phyloP scores from a whole-genome alignment of 2,329 filamentous ascomycete genomes.

The Rosellinia necatrix region DNA sequence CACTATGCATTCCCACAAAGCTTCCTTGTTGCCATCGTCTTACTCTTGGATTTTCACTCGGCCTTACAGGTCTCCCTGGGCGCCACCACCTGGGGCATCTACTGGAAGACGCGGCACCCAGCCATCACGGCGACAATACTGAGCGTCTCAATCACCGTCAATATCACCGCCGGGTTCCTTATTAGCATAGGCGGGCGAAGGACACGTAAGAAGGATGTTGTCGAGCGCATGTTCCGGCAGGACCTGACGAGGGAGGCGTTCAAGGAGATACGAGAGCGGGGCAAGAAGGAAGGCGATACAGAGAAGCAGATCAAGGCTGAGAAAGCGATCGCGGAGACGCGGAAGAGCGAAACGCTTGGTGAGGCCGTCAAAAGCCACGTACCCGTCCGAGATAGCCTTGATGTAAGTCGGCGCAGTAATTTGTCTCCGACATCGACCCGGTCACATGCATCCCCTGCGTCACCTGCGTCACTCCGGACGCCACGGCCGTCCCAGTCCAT shows the following conservation, averaged over 20 bases:
- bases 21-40: conserved; percentile 76
- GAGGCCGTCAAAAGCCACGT: conserved; percentile 29
- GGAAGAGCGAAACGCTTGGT: conserved; percentile 35
- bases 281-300: conserved; percentile 46
- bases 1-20: conserved; percentile 79
- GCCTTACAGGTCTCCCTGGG: conserved; percentile 80
- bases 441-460: neutral
- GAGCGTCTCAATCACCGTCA: conserved; percentile 76
- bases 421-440: neutral
- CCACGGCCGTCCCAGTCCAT: neutral
- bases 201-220: conserved; percentile 84
- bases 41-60: conserved; percentile 79
- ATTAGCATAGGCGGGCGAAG: conserved; percentile 77
- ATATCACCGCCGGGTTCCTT: conserved; percentile 75
- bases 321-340: conserved; percentile 33
- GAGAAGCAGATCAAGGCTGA: conserved; percentile 37
- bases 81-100: conserved; percentile 77
- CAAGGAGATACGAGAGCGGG: conserved; percentile 52
- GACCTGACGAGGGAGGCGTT: conserved; percentile 67
- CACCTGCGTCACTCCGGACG: neutral
- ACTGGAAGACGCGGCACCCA: conserved; percentile 69
- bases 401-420: neutral
- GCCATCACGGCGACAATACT: conserved; percentile 82
- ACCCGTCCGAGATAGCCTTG: conserved; percentile 24
- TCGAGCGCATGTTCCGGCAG: conserved; percentile 76